Base-by-base conservation (phyloP, 2,329 filamentous ascomycete species). In the Neocucurbitaria cava region DNA sequence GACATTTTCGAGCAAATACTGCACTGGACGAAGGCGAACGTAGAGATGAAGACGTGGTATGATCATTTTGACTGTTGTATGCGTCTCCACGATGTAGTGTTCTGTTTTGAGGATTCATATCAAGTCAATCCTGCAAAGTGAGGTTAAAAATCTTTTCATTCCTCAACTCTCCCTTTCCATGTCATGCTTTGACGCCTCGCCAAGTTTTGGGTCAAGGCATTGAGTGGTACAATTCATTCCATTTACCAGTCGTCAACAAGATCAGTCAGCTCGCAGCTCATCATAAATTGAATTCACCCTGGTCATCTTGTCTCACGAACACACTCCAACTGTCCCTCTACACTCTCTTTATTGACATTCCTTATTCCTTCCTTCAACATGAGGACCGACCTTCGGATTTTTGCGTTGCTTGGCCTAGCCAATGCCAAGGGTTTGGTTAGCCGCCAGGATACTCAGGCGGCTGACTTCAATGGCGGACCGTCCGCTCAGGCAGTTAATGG, bases 251-350 rank as follows among this genome's bases (percentile, higher is more conserved):
- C 49, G 18, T 68, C 60, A 67, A 71, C 65, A 72, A 70, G 52
- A 66, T 67, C 57, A 68, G 51, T 39, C 49, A 48, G 24, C 46
- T 54, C 46, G 55, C 50, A 49, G 36, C 52, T 51, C 58, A 64
- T 59, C 62, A 66, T 71, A 69, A 70, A 69, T 68, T 59, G 54
- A 49, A 55, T 57, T 61, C 49, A 52, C 56, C 52, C 61, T 62
- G 46, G 56, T 59, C 58, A 54, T 51, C 20, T 52, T 59, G 58
- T 70, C 50, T 66, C 56, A 69, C 42, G 26, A 42, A 51, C 49
- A 43, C 42, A 35, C 53, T 56, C 23, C 52, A 45, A 42, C 52
- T 56, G 45, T 57, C 64, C 54, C 56, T 58, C 52, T 54, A 23
- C 57, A 62, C 62, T 58, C 53, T 65, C 60, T 46, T 64, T 58